Percentiles rank a stretch among this genome's conserved stretches.
Evolutionary conservation across 352 stramenopile species (phyloP).

Genomic region (Phytophthora hybrid): DNA sequence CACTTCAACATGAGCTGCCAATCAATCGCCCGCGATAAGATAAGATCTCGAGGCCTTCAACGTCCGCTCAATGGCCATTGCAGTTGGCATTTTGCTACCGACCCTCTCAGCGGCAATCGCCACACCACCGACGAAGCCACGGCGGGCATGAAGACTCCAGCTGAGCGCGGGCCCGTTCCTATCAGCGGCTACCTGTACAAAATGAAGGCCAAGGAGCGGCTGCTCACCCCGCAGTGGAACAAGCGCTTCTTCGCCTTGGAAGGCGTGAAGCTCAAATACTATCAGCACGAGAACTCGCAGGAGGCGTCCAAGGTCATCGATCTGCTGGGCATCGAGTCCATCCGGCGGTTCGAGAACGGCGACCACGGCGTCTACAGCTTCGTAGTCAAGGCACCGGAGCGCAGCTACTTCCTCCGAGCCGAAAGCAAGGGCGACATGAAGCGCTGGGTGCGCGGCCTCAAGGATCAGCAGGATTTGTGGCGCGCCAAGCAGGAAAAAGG

Average conservation of each 20-base stretch:
- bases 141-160: conserved; percentile 59
- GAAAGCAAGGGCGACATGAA: conserved; percentile 91
- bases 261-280: conserved; percentile 83
- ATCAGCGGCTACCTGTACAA: conserved; percentile 89
- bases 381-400: conserved; percentile 76
- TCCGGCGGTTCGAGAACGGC: conserved; percentile 84
- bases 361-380: conserved; percentile 86
- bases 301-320: conserved; percentile 80
- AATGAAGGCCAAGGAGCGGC: conserved; percentile 77
- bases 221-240: conserved; percentile 84
- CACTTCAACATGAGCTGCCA: conserved; percentile 28
- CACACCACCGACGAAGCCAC: conserved; percentile 12
- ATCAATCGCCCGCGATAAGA: conserved; percentile 22
- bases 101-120: neutral
- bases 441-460: conserved; percentile 83
- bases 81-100: conserved; percentile 18
- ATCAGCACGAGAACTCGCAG: conserved; percentile 63
- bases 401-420: conserved; percentile 83
- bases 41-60: conserved; percentile 24
- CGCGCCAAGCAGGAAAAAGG: conserved; percentile 58
- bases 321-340: conserved; percentile 77
- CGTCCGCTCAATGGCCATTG: neutral
- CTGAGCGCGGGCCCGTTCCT: conserved; percentile 65
- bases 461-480: conserved; percentile 87
- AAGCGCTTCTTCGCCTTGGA: conserved; percentile 86